Evolutionary conservation across 768 basidiomycete species (phyloP).

Genomic region (Boletus eberwhitei): DNA sequence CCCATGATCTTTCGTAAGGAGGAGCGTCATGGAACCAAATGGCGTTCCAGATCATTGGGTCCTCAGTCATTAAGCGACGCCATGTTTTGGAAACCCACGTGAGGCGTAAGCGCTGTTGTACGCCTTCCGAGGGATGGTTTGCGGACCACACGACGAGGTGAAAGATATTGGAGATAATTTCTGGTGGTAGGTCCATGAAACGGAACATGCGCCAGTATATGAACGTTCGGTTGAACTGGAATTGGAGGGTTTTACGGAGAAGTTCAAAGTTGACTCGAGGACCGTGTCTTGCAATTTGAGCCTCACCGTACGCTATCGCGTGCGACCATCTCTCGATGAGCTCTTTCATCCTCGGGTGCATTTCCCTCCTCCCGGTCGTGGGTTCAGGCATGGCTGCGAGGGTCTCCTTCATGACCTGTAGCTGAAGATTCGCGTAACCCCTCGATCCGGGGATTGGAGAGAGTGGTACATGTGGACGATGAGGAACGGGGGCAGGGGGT

Average conservation of each 20-base stretch:
- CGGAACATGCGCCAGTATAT: conserved; percentile 46
- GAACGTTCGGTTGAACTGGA: conserved; percentile 20
- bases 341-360: conserved; percentile 1
- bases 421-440: conserved; percentile 17
- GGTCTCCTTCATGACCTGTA: conserved; percentile 15
- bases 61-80: conserved; percentile 46
- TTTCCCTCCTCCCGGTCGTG: background rate
- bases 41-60: conserved; percentile 59
- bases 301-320: conserved; percentile 18
- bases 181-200: conserved; percentile 59
- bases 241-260: conserved; percentile 17
- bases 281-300: conserved; percentile 19
- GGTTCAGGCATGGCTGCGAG: conserved; percentile 23
- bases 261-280: conserved; percentile 10
- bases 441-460: conserved; percentile 20
- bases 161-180: conserved; percentile 65
- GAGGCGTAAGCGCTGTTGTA: conserved; percentile 43
- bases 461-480: background rate
- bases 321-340: conserved; percentile 12
- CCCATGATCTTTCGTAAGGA: conserved; percentile 48
- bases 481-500: conserved; percentile 7
- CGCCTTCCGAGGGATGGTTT: conserved; percentile 32
- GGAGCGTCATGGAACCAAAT: conserved; percentile 59
- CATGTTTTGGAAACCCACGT: conserved; percentile 60
- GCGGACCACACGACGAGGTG: conserved; percentile 57